Percentiles rank a stretch among this genome's conserved stretches.
phyloP scores from a whole-genome alignment of 2,329 filamentous ascomycete genomes.

The Ophiostoma angusticollis region DNA sequence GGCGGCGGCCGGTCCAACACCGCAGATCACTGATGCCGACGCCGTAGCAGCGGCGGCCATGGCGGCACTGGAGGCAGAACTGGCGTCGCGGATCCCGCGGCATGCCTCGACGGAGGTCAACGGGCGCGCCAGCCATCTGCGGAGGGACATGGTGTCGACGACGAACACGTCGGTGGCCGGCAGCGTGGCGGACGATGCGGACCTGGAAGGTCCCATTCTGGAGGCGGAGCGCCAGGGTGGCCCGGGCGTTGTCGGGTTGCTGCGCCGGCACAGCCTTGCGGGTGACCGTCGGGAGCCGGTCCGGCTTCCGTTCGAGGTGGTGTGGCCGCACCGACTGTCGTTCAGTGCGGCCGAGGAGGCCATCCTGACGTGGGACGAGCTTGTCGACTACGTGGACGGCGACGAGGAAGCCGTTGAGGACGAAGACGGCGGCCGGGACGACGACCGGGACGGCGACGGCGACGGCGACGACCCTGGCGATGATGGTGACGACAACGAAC shows the following conservation, averaged over 20 bases:
- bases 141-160: constrained; percentile 28
- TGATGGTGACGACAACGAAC: not conserved
- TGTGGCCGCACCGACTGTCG: constrained; percentile 60
- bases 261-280: constrained; percentile 49
- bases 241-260: constrained; percentile 32
- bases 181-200: constrained; percentile 45
- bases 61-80: constrained; percentile 1
- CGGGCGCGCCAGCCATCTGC: constrained; percentile 27
- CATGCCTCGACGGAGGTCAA: not conserved
- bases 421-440: not conserved
- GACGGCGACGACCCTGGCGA: constrained; percentile 15
- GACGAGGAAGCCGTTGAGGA: not conserved
- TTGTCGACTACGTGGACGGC: constrained; percentile 28
- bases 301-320: constrained; percentile 8
- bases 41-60: constrained; percentile 8
- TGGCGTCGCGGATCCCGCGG: not conserved
- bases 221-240: constrained; percentile 31
- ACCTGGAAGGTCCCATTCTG: constrained; percentile 41
- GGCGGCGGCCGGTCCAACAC: no score
- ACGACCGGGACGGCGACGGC: constrained; percentile 14
- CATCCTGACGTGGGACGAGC: constrained; percentile 52
- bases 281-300: constrained; percentile 14
- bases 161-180: constrained; percentile 42
- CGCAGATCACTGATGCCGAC: constrained; percentile 6
- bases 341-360: constrained; percentile 66